Evolutionary conservation across 1,284 basidiomycete species (phyloP).

Genomic region (Meira miltonrushii): DNA sequence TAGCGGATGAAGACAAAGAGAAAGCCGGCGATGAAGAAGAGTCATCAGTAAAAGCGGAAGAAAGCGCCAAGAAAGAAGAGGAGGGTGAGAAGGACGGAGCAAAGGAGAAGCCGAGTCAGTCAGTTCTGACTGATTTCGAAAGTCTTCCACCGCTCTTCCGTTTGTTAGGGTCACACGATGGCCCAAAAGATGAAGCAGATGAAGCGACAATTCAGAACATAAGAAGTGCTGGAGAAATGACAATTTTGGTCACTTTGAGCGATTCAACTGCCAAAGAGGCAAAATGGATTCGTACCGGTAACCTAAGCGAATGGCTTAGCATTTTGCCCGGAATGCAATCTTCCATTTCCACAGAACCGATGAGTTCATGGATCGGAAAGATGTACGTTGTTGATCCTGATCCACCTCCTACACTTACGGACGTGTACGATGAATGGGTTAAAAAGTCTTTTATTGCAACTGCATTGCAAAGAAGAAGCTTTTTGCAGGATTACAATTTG

Average conservation of each 20-base stretch:
- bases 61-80: conserved; percentile 2
- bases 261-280: conserved; percentile 81
- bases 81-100: not conserved
- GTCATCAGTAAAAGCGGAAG: not conserved
- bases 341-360: conserved; percentile 22
- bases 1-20: not conserved
- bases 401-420: conserved; percentile 87
- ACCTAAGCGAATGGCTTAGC: conserved; percentile 84
- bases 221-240: conserved; percentile 7
- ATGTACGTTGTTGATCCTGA: conserved; percentile 88
- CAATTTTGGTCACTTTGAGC: conserved; percentile 60
- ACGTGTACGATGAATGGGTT: conserved; percentile 81
- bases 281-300: conserved; percentile 89
- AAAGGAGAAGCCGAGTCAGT: not conserved
- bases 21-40: not conserved
- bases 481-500: conserved; percentile 63
- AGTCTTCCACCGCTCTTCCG: conserved; percentile 16
- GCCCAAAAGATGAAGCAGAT: conserved; percentile 2
- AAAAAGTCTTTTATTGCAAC: conserved; percentile 70
- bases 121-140: not conserved
- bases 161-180: conserved; percentile 3
- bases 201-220: not conserved
- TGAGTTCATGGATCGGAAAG: conserved; percentile 75
- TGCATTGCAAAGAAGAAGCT: conserved; percentile 71
- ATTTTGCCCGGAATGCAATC: conserved; percentile 71